Base-by-base conservation (phyloP, 768 basidiomycete species). In the Hypholoma fasciculare region DNA sequence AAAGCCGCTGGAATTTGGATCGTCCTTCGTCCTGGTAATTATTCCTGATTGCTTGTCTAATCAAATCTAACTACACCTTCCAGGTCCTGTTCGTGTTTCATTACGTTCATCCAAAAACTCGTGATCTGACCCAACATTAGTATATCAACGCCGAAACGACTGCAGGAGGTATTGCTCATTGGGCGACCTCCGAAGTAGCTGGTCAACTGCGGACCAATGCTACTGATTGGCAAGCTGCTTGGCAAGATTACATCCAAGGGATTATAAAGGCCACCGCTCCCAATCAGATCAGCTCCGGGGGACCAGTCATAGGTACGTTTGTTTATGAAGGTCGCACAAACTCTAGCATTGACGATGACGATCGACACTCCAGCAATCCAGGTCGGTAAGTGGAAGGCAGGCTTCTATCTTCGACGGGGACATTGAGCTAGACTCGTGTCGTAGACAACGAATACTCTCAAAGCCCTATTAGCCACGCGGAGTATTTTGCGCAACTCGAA, bases 121-220 rank as follows among this genome's bases (percentile, higher is more conserved):
- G 6, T 52, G 17, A 8, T 3, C 26, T 47, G 16, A 30, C 14
- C 42, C 39, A 48, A 50, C 53, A 23, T 48, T 62, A 82, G 75
- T 83, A 91, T 63, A 91, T 92, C 73, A 92, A 92, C 62, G 89
- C 89, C 4, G 90, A 92, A 68, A 90, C 89, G 0, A 86, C 87
- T 12, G 92, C 89, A 0, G 91, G 91, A 23, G 91, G 91, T 9
- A 83, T 75, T 65, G 84, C 69, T 67, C 79, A 81, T 61, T 92
- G 91, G 91, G 77, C 82, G 11, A 92, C 90, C 1, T 79, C 82
- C 12, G 78, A 85, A 63, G 83, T 89, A 14, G 79, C 84, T 3
- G 88, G 87, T 7, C 72, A 75, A 43, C 74, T 92, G 14, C 82
- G 92, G n/a, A 92, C 90, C 19, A 89, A 89, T 56, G 87, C 82